These are phyloP conservation scores for Backusella macrospora DNA, from an alignment of 192 early-diverging fungal genomes.

Conservation along the genomic window DNA sequence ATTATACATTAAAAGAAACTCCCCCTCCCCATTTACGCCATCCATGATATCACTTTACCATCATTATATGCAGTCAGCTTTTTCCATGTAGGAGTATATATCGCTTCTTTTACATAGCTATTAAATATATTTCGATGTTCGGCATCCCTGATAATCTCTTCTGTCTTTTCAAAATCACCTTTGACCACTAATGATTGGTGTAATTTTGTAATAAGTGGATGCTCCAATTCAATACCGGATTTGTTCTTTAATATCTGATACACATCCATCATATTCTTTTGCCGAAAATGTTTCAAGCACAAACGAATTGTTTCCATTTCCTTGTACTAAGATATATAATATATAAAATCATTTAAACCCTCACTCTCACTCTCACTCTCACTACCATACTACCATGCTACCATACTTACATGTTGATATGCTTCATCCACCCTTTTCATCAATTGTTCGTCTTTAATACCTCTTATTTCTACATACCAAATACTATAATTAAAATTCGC, in stretches of 20 bases:
- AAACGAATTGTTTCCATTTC: slow-evolving; percentile 82
- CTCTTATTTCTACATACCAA: slow-evolving; percentile 91
- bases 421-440: slow-evolving; percentile 53
- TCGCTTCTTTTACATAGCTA: slow-evolving; percentile 65
- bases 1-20: neutral
- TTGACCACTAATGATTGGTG: slow-evolving; percentile 66
- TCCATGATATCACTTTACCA: slow-evolving; percentile 33
- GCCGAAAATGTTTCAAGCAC: slow-evolving; percentile 90
- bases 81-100: slow-evolving; percentile 77
- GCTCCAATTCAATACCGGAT: slow-evolving; percentile 70
- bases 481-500: slow-evolving; percentile 95
- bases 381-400: neutral
- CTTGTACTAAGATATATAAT: slow-evolving; percentile 51
- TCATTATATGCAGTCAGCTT: slow-evolving; percentile 43
- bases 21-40: neutral
- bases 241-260: slow-evolving; percentile 73
- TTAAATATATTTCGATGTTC: slow-evolving; percentile 69
- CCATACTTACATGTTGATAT: slow-evolving; percentile 59
- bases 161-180: slow-evolving; percentile 75
- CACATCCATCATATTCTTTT: slow-evolving; percentile 73
- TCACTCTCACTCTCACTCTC: neutral
- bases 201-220: slow-evolving; percentile 78
- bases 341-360: too few species aligned
- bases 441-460: slow-evolving; percentile 56
- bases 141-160: slow-evolving; percentile 71